Evolutionary conservation across 1,284 basidiomycete species (phyloP).

Genomic region (Omphalotus olearius): DNA sequence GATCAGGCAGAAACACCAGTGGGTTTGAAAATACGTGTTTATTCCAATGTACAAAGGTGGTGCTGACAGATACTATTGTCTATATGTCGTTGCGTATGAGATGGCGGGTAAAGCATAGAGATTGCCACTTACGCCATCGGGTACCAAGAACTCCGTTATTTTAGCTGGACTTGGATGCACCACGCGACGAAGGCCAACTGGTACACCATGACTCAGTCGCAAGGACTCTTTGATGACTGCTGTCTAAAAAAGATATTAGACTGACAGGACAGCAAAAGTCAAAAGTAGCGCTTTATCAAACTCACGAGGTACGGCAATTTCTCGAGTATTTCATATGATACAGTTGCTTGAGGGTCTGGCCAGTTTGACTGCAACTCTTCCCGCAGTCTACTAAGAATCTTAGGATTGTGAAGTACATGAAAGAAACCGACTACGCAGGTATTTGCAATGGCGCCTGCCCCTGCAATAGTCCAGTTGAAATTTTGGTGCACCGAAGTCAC

Average conservation of each 20-base stretch:
- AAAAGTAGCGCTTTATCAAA: neutral
- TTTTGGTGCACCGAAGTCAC: neutral
- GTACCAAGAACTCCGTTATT: conserved; percentile 5
- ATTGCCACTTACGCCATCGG: neutral
- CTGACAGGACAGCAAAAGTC: neutral
- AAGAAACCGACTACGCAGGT: conserved; percentile 12
- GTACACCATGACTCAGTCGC: conserved; percentile 16
- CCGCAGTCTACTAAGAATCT: neutral
- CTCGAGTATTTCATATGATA: conserved; percentile 10
- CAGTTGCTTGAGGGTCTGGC: conserved; percentile 9
- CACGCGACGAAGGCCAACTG: conserved; percentile 19
- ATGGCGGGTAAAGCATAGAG: neutral
- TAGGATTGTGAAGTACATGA: conserved; percentile 10
- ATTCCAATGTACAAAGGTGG: conserved; percentile 20
- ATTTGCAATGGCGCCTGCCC: conserved; percentile 15
- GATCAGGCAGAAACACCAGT: conserved; percentile 24
- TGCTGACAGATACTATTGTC: conserved; percentile 21
- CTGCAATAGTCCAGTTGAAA: conserved; percentile 11
- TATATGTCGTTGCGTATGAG: conserved; percentile 2
- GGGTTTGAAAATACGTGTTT: conserved; percentile 21
- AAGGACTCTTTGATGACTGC: conserved; percentile 23
- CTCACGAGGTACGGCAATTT: conserved; percentile 17
- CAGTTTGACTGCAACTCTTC: conserved; percentile 13
- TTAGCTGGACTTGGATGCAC: conserved; percentile 11
- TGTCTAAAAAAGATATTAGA: conserved; percentile 11